phyloP scores from a whole-genome alignment of 1,284 basidiomycete genomes.

The Trichosporon ovoides region DNA sequence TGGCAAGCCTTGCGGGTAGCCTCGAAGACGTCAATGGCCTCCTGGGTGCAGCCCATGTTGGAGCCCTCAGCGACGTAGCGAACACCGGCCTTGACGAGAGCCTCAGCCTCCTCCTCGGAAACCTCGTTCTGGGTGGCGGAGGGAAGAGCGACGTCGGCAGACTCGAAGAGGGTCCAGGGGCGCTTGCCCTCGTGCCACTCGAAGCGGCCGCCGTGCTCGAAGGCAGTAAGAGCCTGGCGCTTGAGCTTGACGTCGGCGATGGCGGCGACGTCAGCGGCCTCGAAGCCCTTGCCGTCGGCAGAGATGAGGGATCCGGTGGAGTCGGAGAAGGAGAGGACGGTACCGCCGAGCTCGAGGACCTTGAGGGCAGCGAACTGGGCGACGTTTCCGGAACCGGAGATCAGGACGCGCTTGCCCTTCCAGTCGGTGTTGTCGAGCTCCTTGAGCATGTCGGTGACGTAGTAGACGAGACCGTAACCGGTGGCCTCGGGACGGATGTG shows the following conservation, averaged over 20 bases:
- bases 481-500: constrained; percentile 68
- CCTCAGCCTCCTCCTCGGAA: constrained; percentile 61
- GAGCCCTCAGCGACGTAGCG: constrained; percentile 72
- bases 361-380: constrained; percentile 74
- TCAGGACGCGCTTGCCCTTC: constrained; percentile 59
- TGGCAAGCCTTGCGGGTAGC: constrained; percentile 54
- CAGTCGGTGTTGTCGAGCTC: constrained; percentile 52
- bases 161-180: constrained; percentile 66
- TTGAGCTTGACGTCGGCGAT: constrained; percentile 63
- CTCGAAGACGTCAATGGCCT: constrained; percentile 71
- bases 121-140: constrained; percentile 77
- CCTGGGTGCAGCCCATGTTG: constrained; percentile 68
- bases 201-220: constrained; percentile 53
- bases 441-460: constrained; percentile 57
- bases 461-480: constrained; percentile 72
- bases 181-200: constrained; percentile 64
- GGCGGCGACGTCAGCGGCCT: constrained; percentile 56
- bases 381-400: constrained; percentile 70
- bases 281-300: constrained; percentile 55
- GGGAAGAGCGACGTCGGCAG: constrained; percentile 67
- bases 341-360: constrained; percentile 70
- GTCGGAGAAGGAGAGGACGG: constrained; percentile 71
- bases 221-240: constrained; percentile 58
- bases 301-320: constrained; percentile 68
- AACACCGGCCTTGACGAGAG: constrained; percentile 64